Evolutionary conservation across 345 rosid species (phyloP).

Genomic region (Limnanthes douglasii): DNA sequence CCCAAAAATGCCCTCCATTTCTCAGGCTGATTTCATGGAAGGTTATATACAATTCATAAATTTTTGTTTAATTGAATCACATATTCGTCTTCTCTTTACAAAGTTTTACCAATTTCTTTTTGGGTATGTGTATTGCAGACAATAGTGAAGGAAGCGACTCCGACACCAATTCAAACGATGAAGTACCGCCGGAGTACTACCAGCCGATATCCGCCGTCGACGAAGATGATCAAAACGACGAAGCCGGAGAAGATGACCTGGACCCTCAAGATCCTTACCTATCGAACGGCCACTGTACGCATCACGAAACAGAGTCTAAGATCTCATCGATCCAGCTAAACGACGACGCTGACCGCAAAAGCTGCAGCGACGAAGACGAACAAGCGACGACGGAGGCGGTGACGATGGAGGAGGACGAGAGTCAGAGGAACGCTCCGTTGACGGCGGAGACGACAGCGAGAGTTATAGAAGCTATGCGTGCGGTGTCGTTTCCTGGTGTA

Average conservation of each 20-base stretch:
- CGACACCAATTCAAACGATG: constrained; percentile 34
- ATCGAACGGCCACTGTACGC: constrained; percentile 26
- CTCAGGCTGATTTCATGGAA: constrained; percentile 8
- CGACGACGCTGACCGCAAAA: constrained; percentile 21
- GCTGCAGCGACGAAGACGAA: constrained; percentile 26
- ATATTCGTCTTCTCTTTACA: too few relatives aligned
- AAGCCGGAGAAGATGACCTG: neutral
- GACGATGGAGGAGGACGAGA: constrained; percentile 69
- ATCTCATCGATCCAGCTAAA: constrained; percentile 34
- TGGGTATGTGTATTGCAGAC: too few relatives aligned
- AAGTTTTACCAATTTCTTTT: too few relatives aligned
- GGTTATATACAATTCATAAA: too few relatives aligned
- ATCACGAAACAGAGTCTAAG: constrained; percentile 20
- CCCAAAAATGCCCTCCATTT: constrained; percentile 11
- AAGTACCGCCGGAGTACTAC: constrained; percentile 52
- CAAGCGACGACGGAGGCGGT: constrained; percentile 20
- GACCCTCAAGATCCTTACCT: constrained; percentile 10
- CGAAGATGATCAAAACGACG: constrained; percentile 15
- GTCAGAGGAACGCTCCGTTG: constrained; percentile 58
- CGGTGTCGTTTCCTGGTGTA: constrained; percentile 45
- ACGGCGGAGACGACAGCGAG: constrained; percentile 38
- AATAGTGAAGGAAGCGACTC: constrained; percentile 47
- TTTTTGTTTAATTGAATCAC: too few relatives aligned
- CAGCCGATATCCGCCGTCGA: constrained; percentile 68
- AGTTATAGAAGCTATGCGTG: constrained; percentile 82